Percentiles rank a stretch among this genome's conserved stretches.
phyloP scores from a whole-genome alignment of 108 stramenopile species.

The Cyclotella cryptica region DNA sequence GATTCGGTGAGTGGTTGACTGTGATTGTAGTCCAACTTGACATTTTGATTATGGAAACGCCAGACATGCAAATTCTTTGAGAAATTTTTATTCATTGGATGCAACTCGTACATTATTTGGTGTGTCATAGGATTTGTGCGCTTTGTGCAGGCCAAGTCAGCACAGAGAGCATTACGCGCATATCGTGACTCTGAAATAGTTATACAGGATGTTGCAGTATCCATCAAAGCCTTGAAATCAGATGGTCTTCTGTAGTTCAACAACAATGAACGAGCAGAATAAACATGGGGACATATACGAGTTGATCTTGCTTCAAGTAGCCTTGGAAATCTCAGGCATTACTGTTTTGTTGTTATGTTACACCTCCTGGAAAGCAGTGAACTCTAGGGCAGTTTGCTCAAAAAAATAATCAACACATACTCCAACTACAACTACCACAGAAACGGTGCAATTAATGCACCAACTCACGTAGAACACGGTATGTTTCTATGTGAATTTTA shows the following conservation, averaged over 20 bases:
- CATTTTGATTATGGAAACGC: slow-evolving; percentile 1
- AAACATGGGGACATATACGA: neutral
- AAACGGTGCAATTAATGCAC: too few species aligned
- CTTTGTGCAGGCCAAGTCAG: slow-evolving; percentile 68
- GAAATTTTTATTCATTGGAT: too few species aligned
- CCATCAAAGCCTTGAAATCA: slow-evolving; percentile 68
- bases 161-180: slow-evolving; percentile 60
- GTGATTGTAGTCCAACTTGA: too few species aligned
- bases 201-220: slow-evolving; percentile 87
- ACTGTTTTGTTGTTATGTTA: too few species aligned
- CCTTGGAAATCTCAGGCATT: too few species aligned
- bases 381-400: too few species aligned
- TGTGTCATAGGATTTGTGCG: slow-evolving; percentile 60
- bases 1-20: slow-evolving; percentile 62
- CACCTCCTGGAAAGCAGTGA: too few species aligned
- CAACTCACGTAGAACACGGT: too few species aligned
- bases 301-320: neutral
- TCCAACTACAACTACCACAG: too few species aligned
- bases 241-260: slow-evolving; percentile 23
- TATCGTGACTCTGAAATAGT: slow-evolving; percentile 77
- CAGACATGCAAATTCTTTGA: too few species aligned
- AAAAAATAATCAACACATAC: too few species aligned
- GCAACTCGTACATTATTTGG: neutral
- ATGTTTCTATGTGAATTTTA: too few species aligned
- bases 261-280: neutral